A percentile compares a stretch with the other conserved stretches of the same genome.
These are phyloP conservation scores for Tetracladium maxilliforme DNA, from an alignment of 2,329 filamentous ascomycete genomes.

Conservation along the genomic window DNA sequence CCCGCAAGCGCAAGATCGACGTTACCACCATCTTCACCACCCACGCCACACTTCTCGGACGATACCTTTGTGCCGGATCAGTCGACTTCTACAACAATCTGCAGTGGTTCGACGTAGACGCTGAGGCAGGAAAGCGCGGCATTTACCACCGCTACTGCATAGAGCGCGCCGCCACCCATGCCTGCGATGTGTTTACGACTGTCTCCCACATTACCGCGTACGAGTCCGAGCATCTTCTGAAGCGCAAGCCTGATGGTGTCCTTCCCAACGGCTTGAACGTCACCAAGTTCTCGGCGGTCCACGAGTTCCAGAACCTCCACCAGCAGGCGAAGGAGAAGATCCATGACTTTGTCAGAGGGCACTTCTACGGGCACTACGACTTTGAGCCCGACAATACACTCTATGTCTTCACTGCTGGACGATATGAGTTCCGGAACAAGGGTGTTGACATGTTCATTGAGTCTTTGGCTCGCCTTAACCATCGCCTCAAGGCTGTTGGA, in stretches of 20 bases:
- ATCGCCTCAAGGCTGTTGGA: conserved; percentile 69
- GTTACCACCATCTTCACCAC: conserved; percentile 98
- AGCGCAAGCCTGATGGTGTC: conserved; percentile 94
- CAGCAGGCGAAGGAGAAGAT: conserved; percentile 96
- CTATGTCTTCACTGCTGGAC: conserved; percentile 93
- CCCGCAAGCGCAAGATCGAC: conserved; percentile 89
- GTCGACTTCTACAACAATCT: conserved; percentile 99
- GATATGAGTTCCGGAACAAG: conserved; percentile 97
- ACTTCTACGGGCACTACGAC: conserved; percentile 97
- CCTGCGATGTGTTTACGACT: conserved; percentile 93
- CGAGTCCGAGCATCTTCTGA: conserved; percentile 92
- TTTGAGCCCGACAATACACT: conserved; percentile 94
- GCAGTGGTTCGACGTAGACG: conserved; percentile 90
- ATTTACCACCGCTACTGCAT: conserved; percentile 99
- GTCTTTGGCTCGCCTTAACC: conserved; percentile 84
- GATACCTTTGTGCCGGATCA: conserved; percentile 92
- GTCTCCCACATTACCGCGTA: conserved; percentile 98
- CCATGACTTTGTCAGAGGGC: conserved; percentile 91
- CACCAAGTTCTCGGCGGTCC: conserved; percentile 94
- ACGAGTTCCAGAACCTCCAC: conserved; percentile 98
- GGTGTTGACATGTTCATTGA: conserved; percentile 99
- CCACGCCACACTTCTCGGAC: conserved; percentile 85
- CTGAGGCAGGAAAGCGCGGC: conserved; percentile 91
- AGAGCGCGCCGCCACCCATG: conserved; percentile 82
- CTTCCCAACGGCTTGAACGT: conserved; percentile 95